Evolutionary conservation across 2,329 filamentous ascomycete species (phyloP).

Genomic region (Bipolaris cookei): DNA sequence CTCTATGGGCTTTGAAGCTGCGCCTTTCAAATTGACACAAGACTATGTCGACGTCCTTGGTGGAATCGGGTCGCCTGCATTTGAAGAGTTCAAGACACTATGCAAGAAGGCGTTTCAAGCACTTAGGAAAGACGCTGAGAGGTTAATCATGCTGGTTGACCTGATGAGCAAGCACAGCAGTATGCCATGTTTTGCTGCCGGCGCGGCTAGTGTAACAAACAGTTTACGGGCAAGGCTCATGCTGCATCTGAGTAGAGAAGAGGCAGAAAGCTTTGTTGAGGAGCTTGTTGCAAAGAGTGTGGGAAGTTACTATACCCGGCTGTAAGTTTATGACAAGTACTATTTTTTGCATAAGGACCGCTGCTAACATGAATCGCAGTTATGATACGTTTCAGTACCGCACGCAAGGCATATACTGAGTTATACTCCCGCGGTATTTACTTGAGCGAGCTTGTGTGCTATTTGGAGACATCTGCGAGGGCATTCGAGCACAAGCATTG

Average conservation of each 20-base stretch:
- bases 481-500: background rate
- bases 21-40: conserved; percentile 84
- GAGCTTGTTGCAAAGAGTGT: conserved; percentile 81
- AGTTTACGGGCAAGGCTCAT: conserved; percentile 77
- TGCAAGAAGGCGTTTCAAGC: conserved; percentile 88
- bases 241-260: conserved; percentile 80
- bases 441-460: background rate
- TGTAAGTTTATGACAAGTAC: conserved; percentile 60
- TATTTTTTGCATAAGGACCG: background rate
- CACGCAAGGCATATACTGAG: conserved; percentile 83
- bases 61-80: conserved; percentile 72
- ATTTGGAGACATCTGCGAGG: background rate
- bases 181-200: conserved; percentile 80
- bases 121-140: conserved; percentile 76
- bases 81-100: conserved; percentile 75
- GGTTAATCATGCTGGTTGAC: conserved; percentile 80
- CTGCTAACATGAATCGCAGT: conserved; percentile 54
- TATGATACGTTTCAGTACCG: conserved; percentile 89
- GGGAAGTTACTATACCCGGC: conserved; percentile 84
- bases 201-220: conserved; percentile 72
- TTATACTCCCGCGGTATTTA: background rate
- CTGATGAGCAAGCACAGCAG: conserved; percentile 84
- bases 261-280: conserved; percentile 82
- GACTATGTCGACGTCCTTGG: conserved; percentile 86
- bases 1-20: conserved; percentile 83